These are phyloP conservation scores for Coemansia sp. DNA, from an alignment of 192 early-diverging fungal species.

Conservation along the genomic window DNA sequence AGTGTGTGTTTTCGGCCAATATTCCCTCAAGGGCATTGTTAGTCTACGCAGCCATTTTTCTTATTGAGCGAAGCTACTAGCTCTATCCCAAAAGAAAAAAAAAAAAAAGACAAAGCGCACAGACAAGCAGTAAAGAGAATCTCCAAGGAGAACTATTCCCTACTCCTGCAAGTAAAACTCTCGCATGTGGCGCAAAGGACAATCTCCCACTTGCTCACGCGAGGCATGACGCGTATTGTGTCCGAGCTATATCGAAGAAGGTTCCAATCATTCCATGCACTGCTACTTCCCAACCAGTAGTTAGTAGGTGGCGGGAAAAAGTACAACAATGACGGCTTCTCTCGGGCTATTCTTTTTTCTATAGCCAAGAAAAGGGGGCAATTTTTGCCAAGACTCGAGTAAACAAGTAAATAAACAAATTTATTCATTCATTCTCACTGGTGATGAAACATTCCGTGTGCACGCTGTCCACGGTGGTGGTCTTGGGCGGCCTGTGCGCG, in stretches of 20 bases:
- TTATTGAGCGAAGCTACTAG: background rate
- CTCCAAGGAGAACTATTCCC: background rate
- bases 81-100: background rate
- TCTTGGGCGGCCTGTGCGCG: slow-evolving; percentile 47
- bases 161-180: background rate
- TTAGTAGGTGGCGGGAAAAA: background rate
- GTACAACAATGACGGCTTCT: background rate
- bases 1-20: background rate
- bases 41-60: too few relatives aligned
- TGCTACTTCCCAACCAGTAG: background rate
- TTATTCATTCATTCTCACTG: background rate
- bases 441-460: slow-evolving; percentile 6
- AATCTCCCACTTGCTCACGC: background rate
- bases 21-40: background rate
- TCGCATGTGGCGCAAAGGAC: background rate
- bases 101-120: background rate
- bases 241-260: background rate
- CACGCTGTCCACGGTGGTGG: slow-evolving; percentile 16
- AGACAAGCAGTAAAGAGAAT: background rate
- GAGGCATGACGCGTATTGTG: background rate
- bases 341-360: background rate
- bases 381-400: background rate
- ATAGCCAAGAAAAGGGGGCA: background rate
- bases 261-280: background rate
- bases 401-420: background rate